Percentiles rank a stretch among this genome's conserved stretches.
phyloP scores from a whole-genome alignment of 2,329 filamentous ascomycete genomes.

The Arthrobotrys iridis region DNA sequence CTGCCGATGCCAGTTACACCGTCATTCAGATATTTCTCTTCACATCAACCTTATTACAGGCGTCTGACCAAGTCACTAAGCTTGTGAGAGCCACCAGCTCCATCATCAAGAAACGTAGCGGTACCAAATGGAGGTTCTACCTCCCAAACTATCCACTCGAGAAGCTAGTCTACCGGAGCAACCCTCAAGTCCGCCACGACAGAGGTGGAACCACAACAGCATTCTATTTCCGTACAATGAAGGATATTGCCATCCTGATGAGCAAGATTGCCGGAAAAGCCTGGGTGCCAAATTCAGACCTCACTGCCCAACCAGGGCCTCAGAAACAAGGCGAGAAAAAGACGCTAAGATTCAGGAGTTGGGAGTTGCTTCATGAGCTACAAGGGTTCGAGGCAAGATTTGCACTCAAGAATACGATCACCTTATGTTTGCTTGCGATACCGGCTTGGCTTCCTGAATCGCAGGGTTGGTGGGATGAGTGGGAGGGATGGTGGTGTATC shows the following conservation, averaged over 20 bases:
- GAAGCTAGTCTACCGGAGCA: constrained; percentile 68
- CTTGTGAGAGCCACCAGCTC: constrained; percentile 63
- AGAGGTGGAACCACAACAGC: constrained; percentile 69
- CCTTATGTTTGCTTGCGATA: constrained; percentile 65
- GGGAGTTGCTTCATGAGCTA: constrained; percentile 66
- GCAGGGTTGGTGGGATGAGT: constrained; percentile 68
- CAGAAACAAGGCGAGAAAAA: constrained; percentile 60
- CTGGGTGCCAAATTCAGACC: constrained; percentile 52
- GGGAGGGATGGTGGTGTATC: constrained; percentile 70
- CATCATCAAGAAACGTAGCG: constrained; percentile 64
- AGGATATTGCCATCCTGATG: constrained; percentile 62
- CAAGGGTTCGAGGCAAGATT: constrained; percentile 71
- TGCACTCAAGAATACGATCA: constrained; percentile 68
- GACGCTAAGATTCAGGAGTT: constrained; percentile 64
- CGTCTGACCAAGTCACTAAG: constrained; percentile 34
- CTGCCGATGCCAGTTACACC: constrained; percentile 33
- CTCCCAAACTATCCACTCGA: constrained; percentile 67
- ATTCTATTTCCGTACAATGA: constrained; percentile 62
- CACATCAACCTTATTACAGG: constrained; percentile 42
- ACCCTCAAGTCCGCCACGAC: constrained; percentile 70
- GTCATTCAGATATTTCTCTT: constrained; percentile 52
- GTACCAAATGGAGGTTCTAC: constrained; percentile 62
- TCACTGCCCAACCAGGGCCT: constrained; percentile 1
- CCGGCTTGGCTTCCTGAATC: constrained; percentile 67
- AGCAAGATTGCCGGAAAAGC: constrained; percentile 61